Evolutionary conservation across 345 rosid genomes (phyloP).

Genomic region (Acer saccharum): DNA sequence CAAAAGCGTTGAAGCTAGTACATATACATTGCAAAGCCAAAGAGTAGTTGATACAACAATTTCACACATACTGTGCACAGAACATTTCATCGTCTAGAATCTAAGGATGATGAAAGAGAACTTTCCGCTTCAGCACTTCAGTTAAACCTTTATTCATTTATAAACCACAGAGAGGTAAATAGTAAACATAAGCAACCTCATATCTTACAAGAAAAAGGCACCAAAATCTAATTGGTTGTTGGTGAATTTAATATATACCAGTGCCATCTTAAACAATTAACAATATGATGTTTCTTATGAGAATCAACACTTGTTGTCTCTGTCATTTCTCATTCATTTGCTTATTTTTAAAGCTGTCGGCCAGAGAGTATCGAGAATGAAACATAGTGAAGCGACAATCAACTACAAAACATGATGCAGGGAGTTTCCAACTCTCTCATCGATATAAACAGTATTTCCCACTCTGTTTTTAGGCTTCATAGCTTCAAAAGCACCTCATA

Average conservation of each 20-base stretch:
- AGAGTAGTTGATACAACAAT: background rate
- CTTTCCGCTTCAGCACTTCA: background rate
- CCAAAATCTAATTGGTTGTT: background rate
- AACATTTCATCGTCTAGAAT: background rate
- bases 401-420: background rate
- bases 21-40: background rate
- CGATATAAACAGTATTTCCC: background rate
- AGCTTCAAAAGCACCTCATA: background rate
- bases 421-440: background rate
- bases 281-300: background rate
- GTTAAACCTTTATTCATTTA: background rate
- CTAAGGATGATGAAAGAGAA: background rate
- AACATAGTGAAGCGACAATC: background rate
- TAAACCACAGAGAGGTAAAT: background rate
- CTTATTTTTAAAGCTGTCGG: background rate
- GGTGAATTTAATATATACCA: background rate
- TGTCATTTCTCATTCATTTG: background rate
- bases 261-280: background rate
- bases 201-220: background rate
- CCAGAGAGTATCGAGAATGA: background rate
- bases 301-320: background rate
- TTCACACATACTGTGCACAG: background rate
- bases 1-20: conserved; percentile 1
- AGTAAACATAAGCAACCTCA: background rate
- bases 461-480: background rate